Percentiles rank a stretch among this genome's conserved stretches.
phyloP scores from a whole-genome alignment of 768 basidiomycete genomes.

The Crepidotus variabilis region DNA sequence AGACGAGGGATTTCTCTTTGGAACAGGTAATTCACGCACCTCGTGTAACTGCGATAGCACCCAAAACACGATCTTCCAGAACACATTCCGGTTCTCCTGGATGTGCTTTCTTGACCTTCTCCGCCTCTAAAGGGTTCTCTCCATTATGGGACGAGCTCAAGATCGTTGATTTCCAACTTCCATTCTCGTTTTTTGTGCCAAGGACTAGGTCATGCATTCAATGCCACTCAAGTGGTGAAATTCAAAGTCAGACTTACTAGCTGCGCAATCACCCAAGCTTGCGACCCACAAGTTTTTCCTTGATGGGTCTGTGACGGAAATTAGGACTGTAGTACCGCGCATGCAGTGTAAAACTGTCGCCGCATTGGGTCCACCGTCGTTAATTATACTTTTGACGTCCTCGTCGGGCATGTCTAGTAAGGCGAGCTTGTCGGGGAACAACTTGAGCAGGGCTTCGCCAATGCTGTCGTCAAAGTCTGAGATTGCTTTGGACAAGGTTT shows the following conservation, averaged over 20 bases:
- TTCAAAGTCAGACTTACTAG: constrained; percentile 31
- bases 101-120: constrained; percentile 39
- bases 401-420: constrained; percentile 32
- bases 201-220: constrained; percentile 29
- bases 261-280: constrained; percentile 54
- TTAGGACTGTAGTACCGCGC: constrained; percentile 47
- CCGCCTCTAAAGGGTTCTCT: constrained; percentile 34
- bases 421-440: constrained; percentile 37
- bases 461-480: constrained; percentile 34
- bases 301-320: constrained; percentile 42
- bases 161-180: constrained; percentile 33
- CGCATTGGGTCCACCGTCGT: constrained; percentile 30
- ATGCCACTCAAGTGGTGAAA: background rate
- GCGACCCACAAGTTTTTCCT: constrained; percentile 49
- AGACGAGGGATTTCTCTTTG: background rate
- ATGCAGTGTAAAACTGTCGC: constrained; percentile 40
- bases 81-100: constrained; percentile 43
- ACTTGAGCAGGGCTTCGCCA: constrained; percentile 29
- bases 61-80: constrained; percentile 43
- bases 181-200: constrained; percentile 28
- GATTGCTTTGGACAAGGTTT: constrained; percentile 32
- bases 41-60: constrained; percentile 54
- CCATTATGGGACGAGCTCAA: constrained; percentile 52
- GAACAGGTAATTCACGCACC: constrained; percentile 26
- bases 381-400: constrained; percentile 36